These are phyloP conservation scores for Borovskyia barvae DNA, from an alignment of 208 protist species.

Conservation along the genomic window DNA sequence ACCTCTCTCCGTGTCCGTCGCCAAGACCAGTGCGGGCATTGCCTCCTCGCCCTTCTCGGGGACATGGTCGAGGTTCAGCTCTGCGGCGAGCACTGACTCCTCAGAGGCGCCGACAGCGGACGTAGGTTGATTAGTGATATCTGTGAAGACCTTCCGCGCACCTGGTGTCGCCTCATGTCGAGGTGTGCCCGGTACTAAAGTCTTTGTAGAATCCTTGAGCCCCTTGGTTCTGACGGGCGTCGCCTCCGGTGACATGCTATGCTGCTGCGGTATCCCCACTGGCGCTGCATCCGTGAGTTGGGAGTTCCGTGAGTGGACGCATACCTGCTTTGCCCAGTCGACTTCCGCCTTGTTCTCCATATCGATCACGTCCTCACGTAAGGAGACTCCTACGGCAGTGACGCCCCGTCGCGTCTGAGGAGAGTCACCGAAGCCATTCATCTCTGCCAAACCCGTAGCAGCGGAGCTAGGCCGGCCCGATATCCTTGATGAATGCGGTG, in stretches of 20 bases:
- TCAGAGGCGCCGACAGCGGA: background rate
- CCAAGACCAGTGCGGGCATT: background rate
- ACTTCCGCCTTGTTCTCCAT: slow-evolving; percentile 12
- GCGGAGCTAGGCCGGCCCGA: background rate
- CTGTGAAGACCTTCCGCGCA: slow-evolving; percentile 3
- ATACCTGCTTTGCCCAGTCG: slow-evolving; percentile 25
- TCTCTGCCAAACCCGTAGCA: no score
- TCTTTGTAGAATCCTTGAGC: no score
- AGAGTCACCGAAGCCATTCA: background rate
- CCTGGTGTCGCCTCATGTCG: background rate
- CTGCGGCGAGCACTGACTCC: slow-evolving; percentile 10
- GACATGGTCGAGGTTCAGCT: background rate
- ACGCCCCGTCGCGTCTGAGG: background rate
- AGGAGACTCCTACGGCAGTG: background rate
- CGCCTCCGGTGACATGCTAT: no score
- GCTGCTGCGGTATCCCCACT: no score
- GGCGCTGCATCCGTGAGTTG: background rate
- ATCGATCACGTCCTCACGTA: slow-evolving; percentile 22
- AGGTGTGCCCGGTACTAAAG: no score
- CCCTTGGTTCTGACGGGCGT: no score
- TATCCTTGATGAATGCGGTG: background rate
- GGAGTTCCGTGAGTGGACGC: slow-evolving; percentile 16
- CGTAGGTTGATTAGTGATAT: slow-evolving; percentile 3
- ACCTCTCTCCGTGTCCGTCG: slow-evolving; percentile 9
- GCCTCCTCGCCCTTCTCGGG: background rate